phyloP scores from a whole-genome alignment of 2,329 filamentous ascomycete species.

The Colletotrichum sp. region DNA sequence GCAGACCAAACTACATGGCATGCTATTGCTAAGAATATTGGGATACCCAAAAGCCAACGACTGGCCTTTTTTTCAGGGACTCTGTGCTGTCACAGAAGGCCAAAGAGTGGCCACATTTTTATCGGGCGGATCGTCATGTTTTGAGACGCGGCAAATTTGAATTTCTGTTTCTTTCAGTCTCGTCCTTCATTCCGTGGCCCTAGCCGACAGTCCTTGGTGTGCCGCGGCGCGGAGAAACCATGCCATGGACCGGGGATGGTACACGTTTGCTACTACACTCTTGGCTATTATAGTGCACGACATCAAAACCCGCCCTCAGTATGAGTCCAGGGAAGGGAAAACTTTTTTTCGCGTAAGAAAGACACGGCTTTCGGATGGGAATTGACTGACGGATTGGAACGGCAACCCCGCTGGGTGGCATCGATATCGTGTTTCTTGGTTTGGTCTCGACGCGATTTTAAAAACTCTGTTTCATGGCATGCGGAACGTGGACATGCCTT shows the following conservation, averaged over 20 bases:
- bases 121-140: background rate
- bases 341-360: background rate
- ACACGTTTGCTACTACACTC: background rate
- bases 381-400: background rate
- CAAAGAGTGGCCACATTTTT: background rate
- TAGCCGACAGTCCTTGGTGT: background rate
- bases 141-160: background rate
- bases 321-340: background rate
- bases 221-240: background rate
- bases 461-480: background rate
- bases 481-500: background rate
- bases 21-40: constrained; percentile 3
- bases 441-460: background rate
- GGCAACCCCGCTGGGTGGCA: background rate
- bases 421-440: background rate
- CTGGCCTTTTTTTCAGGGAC: constrained; percentile 1
- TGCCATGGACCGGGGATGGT: background rate
- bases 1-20: constrained; percentile 4
- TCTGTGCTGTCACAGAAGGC: background rate
- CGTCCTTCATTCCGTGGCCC: background rate
- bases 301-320: background rate
- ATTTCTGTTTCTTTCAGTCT: background rate
- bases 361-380: background rate
- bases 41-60: constrained; percentile 20
- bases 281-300: background rate